Conservation (phyloP, 2,329 filamentous ascomycete species). For the Colletotrichum falcatum region DNA sequence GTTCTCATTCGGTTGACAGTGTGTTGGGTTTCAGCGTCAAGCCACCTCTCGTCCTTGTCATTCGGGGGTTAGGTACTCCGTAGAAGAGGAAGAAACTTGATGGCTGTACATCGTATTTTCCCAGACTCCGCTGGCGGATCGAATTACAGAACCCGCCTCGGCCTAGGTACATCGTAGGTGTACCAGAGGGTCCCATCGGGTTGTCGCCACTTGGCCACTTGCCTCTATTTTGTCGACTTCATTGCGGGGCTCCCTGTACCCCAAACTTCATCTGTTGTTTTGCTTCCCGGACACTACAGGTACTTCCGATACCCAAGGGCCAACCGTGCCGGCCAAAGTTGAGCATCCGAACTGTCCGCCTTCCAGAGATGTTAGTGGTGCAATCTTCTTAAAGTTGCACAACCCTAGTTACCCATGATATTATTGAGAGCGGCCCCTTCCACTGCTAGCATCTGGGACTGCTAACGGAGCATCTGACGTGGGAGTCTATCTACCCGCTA, state of each 20-base stretch:
- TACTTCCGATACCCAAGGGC: slow-evolving; percentile 14
- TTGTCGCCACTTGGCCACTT: slow-evolving; percentile 28
- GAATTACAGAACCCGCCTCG: background rate
- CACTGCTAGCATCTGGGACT: background rate
- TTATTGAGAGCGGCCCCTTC: background rate
- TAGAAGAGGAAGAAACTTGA: too few relatives aligned
- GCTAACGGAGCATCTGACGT: background rate
- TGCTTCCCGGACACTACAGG: slow-evolving; percentile 22
- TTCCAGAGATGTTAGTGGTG: background rate
- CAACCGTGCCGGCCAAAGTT: background rate
- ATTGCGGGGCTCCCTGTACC: slow-evolving; percentile 34
- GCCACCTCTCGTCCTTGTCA: background rate
- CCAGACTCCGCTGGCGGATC: too few relatives aligned
- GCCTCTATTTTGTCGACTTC: slow-evolving; percentile 15
- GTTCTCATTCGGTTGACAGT: background rate
- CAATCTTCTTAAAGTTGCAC: background rate
- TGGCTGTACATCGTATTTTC: too few relatives aligned
- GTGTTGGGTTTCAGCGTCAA: background rate
- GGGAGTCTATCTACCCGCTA: background rate
- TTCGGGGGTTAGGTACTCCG: too few relatives aligned
- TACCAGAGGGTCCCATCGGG: background rate
- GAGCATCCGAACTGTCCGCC: background rate
- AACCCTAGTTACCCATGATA: background rate
- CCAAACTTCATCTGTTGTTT: slow-evolving; percentile 29
- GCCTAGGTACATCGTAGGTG: too few relatives aligned